phyloP scores from a whole-genome alignment of 768 basidiomycete genomes.

The Cytidiella melzeri region DNA sequence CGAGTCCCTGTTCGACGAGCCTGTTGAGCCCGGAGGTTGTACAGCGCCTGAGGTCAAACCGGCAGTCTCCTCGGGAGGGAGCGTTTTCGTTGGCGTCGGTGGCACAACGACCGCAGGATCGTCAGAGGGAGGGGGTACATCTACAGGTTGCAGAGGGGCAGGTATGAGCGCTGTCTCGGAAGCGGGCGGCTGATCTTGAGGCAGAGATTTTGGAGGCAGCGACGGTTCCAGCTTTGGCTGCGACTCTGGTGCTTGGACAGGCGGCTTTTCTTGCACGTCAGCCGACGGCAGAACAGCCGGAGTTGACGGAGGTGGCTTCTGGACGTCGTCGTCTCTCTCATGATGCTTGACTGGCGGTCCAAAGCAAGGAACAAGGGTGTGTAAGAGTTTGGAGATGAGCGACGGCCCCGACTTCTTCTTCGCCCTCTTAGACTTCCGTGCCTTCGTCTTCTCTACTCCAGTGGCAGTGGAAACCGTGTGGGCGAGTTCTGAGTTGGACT shows the following conservation, averaged over 20 bases:
- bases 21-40: slow-evolving; percentile 83
- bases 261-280: slow-evolving; percentile 24
- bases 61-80: slow-evolving; percentile 71
- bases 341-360: slow-evolving; percentile 45
- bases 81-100: slow-evolving; percentile 41
- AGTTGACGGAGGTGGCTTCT: slow-evolving; percentile 15
- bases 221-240: slow-evolving; percentile 22
- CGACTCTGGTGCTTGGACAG: slow-evolving; percentile 26
- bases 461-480: slow-evolving; percentile 25
- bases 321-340: slow-evolving; percentile 32
- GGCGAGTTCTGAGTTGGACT: slow-evolving; percentile 28
- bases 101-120: slow-evolving; percentile 38
- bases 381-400: slow-evolving; percentile 54
- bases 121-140: slow-evolving; percentile 20
- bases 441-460: slow-evolving; percentile 16
- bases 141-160: slow-evolving; percentile 22
- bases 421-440: slow-evolving; percentile 18
- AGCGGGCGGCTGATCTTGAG: slow-evolving; percentile 5
- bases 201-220: slow-evolving; percentile 7
- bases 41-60: slow-evolving; percentile 90
- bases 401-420: slow-evolving; percentile 37
- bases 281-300: slow-evolving; percentile 6
- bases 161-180: slow-evolving; percentile 10
- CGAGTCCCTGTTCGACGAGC: slow-evolving; percentile 26
- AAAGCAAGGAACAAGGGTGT: slow-evolving; percentile 61